Conservation (phyloP, 345 rosid genomes). For the Salix udensis region DNA sequence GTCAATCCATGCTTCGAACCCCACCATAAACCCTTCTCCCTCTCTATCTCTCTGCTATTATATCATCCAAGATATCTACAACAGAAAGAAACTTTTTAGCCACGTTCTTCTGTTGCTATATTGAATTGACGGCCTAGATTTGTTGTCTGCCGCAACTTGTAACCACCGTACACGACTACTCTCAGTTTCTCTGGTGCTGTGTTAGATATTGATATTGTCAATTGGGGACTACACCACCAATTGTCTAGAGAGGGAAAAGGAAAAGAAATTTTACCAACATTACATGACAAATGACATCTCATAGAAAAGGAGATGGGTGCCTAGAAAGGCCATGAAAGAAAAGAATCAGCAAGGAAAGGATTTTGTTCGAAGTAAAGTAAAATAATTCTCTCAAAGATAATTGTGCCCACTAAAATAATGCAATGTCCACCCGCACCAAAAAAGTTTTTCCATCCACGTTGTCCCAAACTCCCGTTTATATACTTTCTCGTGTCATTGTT, state of each 20-base stretch:
- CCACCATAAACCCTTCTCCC: not conserved
- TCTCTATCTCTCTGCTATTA: not conserved
- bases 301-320: constrained; percentile 3
- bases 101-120: not conserved
- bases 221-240: not conserved
- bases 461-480: not conserved
- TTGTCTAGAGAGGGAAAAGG: not conserved
- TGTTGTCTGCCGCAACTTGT: not conserved
- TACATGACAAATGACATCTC: constrained; percentile 12
- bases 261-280: constrained; percentile 3
- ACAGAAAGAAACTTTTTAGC: not conserved
- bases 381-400: constrained; percentile 8
- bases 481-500: not conserved
- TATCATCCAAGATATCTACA: not conserved
- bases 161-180: not conserved
- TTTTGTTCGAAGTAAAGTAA: constrained; percentile 7
- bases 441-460: not conserved
- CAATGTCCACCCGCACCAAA: not conserved
- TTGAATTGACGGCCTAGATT: not conserved
- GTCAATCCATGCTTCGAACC: not conserved
- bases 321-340: not conserved
- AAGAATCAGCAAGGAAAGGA: not conserved
- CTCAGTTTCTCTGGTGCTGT: no score
- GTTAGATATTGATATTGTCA: no score
- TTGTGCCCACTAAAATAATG: not conserved